Evolutionary conservation across 2,329 filamentous ascomycete genomes (phyloP).

Genomic region (Calonectria montana): DNA sequence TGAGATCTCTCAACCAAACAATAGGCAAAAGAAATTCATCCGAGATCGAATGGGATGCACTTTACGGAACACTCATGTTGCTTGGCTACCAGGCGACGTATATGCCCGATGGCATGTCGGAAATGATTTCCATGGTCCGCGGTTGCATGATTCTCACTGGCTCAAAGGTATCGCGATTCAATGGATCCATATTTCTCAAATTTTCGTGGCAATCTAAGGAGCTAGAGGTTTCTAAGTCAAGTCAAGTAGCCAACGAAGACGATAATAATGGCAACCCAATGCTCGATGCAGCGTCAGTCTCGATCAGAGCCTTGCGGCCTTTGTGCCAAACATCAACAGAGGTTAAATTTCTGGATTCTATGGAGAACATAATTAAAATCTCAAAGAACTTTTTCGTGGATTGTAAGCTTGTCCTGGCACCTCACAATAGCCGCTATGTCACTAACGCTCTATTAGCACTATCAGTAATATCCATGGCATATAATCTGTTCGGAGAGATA

Average conservation of each 20-base stretch:
- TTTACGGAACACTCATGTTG: slow-evolving; percentile 46
- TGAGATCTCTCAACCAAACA: slow-evolving; percentile 43
- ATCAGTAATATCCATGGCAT: neutral
- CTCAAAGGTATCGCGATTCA: too few species aligned
- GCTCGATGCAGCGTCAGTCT: neutral
- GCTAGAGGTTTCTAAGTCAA: too few species aligned
- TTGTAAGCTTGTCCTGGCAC: neutral
- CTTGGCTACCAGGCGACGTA: slow-evolving; percentile 48
- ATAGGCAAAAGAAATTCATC: slow-evolving; percentile 35
- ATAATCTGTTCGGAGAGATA: neutral
- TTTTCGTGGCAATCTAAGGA: neutral
- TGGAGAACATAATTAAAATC: neutral
- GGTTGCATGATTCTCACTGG: slow-evolving; percentile 39
- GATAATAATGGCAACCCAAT: neutral
- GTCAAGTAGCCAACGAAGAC: neutral
- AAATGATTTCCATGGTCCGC: slow-evolving; percentile 45
- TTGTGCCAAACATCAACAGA: slow-evolving; percentile 11
- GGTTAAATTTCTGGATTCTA: neutral
- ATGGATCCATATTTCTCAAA: neutral
- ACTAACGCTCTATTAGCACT: neutral
- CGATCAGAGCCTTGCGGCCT: slow-evolving; percentile 1
- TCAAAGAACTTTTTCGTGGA: neutral
- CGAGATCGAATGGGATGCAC: slow-evolving; percentile 46
- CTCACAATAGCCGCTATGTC: neutral
- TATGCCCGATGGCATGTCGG: slow-evolving; percentile 49